Evolutionary conservation across 78 protist genomes (phyloP).

Genomic region (Dictyostelium capitatum): DNA sequence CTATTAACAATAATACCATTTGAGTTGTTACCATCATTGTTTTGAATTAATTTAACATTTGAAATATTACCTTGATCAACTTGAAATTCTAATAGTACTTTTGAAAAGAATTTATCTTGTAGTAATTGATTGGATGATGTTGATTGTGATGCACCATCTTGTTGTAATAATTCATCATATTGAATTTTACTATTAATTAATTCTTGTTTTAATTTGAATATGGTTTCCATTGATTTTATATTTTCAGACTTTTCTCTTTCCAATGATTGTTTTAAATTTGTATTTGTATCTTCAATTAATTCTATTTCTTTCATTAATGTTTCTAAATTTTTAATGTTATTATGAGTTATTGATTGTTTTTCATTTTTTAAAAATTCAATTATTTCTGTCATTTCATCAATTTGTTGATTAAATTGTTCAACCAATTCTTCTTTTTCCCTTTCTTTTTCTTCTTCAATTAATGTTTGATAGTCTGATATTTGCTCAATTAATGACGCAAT

Average conservation of each 20-base stretch:
- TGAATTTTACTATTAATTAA: background rate
- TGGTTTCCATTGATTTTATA: conserved; percentile 6
- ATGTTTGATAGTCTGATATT: conserved; percentile 68
- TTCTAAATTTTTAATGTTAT: conserved; percentile 63
- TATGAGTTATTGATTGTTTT: conserved; percentile 20
- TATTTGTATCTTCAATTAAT: conserved; percentile 59
- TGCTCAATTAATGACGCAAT: conserved; percentile 76
- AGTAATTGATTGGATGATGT: background rate
- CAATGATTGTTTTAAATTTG: conserved; percentile 12
- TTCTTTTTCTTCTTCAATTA: conserved; percentile 74
- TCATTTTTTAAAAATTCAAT: conserved; percentile 45
- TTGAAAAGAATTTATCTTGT: conserved; percentile 8
- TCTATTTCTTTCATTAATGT: conserved; percentile 76
- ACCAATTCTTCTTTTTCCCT: conserved; percentile 60
- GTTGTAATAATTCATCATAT: background rate
- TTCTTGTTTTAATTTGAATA: conserved; percentile 54
- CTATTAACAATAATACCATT: background rate
- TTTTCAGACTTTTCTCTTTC: conserved; percentile 31
- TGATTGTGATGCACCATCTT: conserved; percentile 1
- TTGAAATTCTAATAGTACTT: conserved; percentile 48
- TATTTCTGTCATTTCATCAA: conserved; percentile 2
- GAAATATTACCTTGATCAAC: conserved; percentile 34
- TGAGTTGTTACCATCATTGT: background rate
- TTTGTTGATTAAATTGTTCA: conserved; percentile 22
- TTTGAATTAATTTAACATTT: conserved; percentile 36